phyloP scores from a whole-genome alignment of 2,329 filamentous ascomycete genomes.

The Hypomyces rosellus region DNA sequence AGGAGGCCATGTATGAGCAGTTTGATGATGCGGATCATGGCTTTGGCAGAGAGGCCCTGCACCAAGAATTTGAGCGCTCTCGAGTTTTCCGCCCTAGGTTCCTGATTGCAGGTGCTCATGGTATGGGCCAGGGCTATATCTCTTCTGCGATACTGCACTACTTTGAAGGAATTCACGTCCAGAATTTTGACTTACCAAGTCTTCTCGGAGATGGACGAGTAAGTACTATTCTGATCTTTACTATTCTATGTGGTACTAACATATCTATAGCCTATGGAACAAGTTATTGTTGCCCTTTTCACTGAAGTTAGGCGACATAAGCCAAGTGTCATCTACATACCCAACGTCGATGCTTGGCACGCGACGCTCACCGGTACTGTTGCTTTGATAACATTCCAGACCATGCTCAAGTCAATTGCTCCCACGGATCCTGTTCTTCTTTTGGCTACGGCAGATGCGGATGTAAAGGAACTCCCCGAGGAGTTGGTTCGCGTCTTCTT shows the following conservation, averaged over 20 bases:
- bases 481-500: constrained; percentile 73
- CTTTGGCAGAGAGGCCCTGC: constrained; percentile 73
- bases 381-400: constrained; percentile 73
- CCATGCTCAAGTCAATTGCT: constrained; percentile 74
- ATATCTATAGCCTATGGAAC: constrained; percentile 60
- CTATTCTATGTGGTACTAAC: constrained; percentile 16
- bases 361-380: constrained; percentile 53
- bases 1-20: constrained; percentile 89
- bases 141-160: constrained; percentile 80
- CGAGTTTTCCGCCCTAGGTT: constrained; percentile 84
- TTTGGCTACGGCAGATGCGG: constrained; percentile 74
- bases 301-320: constrained; percentile 90
- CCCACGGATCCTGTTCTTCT: constrained; percentile 86
- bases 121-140: constrained; percentile 93
- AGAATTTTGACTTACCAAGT: constrained; percentile 86
- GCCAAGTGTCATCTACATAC: constrained; percentile 91
- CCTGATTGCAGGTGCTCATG: constrained; percentile 71
- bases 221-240: constrained; percentile 27
- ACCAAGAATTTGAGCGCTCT: constrained; percentile 76
- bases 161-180: constrained; percentile 89
- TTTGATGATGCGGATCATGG: constrained; percentile 76
- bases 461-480: constrained; percentile 53
- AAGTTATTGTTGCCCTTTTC: constrained; percentile 84
- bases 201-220: constrained; percentile 77
- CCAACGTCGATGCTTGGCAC: constrained; percentile 85